These are phyloP conservation scores for Russula earlei DNA, from an alignment of 768 basidiomycete genomes.

Conservation along the genomic window DNA sequence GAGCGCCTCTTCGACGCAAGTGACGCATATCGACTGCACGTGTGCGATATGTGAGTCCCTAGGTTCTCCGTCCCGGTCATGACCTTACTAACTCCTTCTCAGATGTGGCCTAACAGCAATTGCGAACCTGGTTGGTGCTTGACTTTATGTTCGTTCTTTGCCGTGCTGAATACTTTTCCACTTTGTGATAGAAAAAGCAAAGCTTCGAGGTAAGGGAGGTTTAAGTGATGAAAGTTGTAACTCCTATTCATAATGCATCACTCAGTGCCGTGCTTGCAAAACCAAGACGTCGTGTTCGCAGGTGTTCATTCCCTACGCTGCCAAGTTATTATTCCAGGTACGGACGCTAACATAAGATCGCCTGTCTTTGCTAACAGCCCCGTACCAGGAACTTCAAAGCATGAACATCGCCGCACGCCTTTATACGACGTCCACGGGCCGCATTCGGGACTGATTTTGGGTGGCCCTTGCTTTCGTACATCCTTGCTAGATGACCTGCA, in stretches of 20 bases:
- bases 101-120: conserved; percentile 96
- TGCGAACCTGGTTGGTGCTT: conserved; percentile 70
- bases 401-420: conserved; percentile 91
- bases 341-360: conserved; percentile 16
- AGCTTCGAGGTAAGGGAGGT: conserved; percentile 54
- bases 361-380: not conserved
- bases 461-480: conserved; percentile 12
- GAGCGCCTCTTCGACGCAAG: conserved; percentile 93
- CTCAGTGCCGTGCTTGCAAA: conserved; percentile 82
- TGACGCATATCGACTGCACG: conserved; percentile 88
- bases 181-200: conserved; percentile 73
- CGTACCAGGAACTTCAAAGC: conserved; percentile 73
- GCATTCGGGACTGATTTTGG: conserved; percentile 51
- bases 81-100: conserved; percentile 17
- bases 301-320: conserved; percentile 90
- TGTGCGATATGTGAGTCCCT: conserved; percentile 83
- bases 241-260: not conserved
- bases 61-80: not conserved
- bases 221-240: not conserved
- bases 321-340: conserved; percentile 93
- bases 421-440: conserved; percentile 80
- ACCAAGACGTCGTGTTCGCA: conserved; percentile 95
- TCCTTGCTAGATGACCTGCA: conserved; percentile 8
- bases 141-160: conserved; percentile 15
- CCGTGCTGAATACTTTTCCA: conserved; percentile 9